Percentiles rank a stretch among this genome's conserved stretches.
These are phyloP conservation scores for Rubus parviflorus DNA, from an alignment of 306 rosid genomes.

Conservation along the genomic window DNA sequence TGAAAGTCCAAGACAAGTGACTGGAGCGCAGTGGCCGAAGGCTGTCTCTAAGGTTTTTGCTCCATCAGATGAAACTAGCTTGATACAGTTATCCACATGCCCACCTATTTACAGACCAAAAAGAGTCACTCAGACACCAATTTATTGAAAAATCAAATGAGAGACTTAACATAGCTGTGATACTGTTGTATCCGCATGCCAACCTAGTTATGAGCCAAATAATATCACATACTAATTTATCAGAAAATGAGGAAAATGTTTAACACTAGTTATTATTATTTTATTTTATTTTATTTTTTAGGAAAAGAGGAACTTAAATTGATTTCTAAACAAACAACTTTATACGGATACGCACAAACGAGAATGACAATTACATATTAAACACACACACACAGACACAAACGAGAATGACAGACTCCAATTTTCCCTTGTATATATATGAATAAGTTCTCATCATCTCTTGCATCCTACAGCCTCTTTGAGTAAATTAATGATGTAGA, in stretches of 20 bases:
- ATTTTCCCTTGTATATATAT: background rate
- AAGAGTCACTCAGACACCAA: background rate
- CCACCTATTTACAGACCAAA: slow-evolving; percentile 68
- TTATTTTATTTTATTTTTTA: background rate
- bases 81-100: slow-evolving; percentile 84
- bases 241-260: slow-evolving; percentile 6
- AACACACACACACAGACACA: background rate
- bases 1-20: slow-evolving; percentile 85
- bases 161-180: background rate
- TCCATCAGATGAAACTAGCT: slow-evolving; percentile 81
- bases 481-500: background rate
- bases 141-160: slow-evolving; percentile 24
- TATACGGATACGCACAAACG: background rate
- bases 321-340: background rate
- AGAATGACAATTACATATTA: background rate
- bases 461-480: background rate
- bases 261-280: background rate
- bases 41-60: slow-evolving; percentile 94
- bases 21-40: slow-evolving; percentile 88
- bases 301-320: background rate
- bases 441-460: background rate
- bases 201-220: slow-evolving; percentile 24
- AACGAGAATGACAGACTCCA: background rate
- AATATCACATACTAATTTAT: slow-evolving; percentile 1
- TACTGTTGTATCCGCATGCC: background rate